A percentile compares a stretch with the other conserved stretches of the same genome.
Evolutionary conservation across 2,329 filamentous ascomycete species (phyloP).

Genomic region (Exophiala oligosperma): DNA sequence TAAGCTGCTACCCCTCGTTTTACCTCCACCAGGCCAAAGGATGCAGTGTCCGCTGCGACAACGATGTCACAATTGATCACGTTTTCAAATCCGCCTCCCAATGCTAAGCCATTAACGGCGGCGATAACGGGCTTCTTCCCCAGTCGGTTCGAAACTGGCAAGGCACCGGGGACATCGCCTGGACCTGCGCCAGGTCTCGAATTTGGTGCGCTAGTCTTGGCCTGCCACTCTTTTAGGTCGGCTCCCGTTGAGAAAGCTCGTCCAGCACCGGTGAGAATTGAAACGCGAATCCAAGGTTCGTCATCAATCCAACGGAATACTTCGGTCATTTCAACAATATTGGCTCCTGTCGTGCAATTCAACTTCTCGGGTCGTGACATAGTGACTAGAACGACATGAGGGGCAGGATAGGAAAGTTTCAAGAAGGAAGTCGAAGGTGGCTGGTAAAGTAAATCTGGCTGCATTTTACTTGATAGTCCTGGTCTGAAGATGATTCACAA

Average conservation of each 20-base stretch:
- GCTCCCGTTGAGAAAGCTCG: constrained; percentile 46
- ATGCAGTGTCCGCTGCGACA: constrained; percentile 52
- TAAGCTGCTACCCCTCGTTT: constrained; percentile 68
- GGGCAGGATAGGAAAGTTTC: constrained; percentile 41
- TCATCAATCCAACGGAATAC: constrained; percentile 46
- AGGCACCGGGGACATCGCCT: constrained; percentile 5
- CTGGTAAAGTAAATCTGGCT: too few species aligned
- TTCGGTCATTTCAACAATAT: constrained; percentile 35
- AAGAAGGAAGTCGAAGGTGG: background rate
- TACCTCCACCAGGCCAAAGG: constrained; percentile 70
- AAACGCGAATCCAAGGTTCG: constrained; percentile 41
- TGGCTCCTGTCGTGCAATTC: constrained; percentile 40
- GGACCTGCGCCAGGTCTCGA: background rate
- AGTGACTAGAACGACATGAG: constrained; percentile 47
- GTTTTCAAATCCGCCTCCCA: constrained; percentile 77
- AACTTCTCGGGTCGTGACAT: constrained; percentile 42
- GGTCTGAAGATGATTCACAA: too few species aligned
- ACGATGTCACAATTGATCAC: constrained; percentile 71
- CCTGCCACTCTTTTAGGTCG: constrained; percentile 45
- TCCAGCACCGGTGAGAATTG: constrained; percentile 43
- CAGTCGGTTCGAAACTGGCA: constrained; percentile 50
- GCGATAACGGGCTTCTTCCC: constrained; percentile 74
- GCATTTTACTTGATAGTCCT: too few species aligned
- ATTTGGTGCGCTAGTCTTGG: constrained; percentile 11
- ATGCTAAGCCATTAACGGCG: constrained; percentile 71